Conservation (phyloP, 2,329 filamentous ascomycete genomes). For the Penicillium palitans region DNA sequence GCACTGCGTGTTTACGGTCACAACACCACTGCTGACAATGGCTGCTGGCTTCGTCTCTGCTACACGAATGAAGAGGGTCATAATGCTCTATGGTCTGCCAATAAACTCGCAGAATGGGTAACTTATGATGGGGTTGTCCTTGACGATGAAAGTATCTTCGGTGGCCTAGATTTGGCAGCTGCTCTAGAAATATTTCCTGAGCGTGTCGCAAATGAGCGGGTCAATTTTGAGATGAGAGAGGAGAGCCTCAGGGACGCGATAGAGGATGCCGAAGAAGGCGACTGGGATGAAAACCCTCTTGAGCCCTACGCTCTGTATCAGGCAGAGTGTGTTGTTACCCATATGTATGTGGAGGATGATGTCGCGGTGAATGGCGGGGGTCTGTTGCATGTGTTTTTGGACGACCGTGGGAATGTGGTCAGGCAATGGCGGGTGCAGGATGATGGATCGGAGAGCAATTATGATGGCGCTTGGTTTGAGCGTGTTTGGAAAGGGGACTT, state of each 20-base stretch:
- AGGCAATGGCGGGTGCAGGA: constrained; percentile 7
- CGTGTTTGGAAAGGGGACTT: constrained; percentile 2
- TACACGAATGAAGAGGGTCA: constrained; percentile 9
- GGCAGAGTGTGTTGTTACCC: constrained; percentile 5
- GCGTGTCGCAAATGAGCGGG: constrained; percentile 4
- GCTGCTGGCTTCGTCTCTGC: constrained; percentile 10
- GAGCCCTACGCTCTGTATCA: constrained; percentile 1
- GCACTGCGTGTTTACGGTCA: constrained; percentile 1
- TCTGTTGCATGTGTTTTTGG: constrained; percentile 9
- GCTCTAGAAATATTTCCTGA: constrained; percentile 12
- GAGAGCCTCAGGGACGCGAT: not conserved
- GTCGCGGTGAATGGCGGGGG: constrained; percentile 5
- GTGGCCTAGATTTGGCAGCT: constrained; percentile 6
- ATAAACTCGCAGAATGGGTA: constrained; percentile 1
- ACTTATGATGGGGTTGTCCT: constrained; percentile 1
- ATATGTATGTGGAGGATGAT: constrained; percentile 13
- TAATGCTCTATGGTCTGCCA: constrained; percentile 4
- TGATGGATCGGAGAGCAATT: constrained; percentile 2
- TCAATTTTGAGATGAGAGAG: constrained; percentile 4
- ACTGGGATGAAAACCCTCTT: not conserved
- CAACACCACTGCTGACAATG: not conserved
- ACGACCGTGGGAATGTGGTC: constrained; percentile 12
- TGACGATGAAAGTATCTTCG: constrained; percentile 8
- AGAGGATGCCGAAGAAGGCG: not conserved
- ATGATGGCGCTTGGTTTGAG: constrained; percentile 3